phyloP scores from a whole-genome alignment of 176 grass and related monocot genomes.

The Panicum miliaceum region DNA sequence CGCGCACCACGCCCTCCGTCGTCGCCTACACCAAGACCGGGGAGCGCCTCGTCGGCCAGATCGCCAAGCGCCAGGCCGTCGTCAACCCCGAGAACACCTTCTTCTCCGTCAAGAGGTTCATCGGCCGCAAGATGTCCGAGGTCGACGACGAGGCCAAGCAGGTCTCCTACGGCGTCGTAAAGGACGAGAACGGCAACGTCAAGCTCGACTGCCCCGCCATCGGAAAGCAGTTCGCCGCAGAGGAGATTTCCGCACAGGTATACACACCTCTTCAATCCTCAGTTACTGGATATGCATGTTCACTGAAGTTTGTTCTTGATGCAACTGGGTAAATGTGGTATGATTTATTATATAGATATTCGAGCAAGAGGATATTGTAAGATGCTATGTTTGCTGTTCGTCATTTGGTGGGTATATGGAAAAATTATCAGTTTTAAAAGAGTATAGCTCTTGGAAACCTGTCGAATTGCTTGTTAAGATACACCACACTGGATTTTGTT shows the following conservation, averaged over 20 bases:
- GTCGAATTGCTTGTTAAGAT: not conserved
- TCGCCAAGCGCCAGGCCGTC: conserved; percentile 96
- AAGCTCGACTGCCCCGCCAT: conserved; percentile 99
- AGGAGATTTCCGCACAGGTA: conserved; percentile 98
- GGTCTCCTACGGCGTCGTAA: conserved; percentile 80
- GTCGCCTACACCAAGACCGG: conserved; percentile 91
- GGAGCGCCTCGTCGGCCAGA: conserved; percentile 88
- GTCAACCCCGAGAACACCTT: conserved; percentile 99
- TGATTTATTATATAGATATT: not conserved
- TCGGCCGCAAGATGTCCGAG: conserved; percentile 95
- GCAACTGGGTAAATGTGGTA: not conserved
- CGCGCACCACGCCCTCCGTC: conserved; percentile 91
- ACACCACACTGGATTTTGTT: not conserved
- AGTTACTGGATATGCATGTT: not conserved
- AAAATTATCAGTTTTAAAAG: not conserved
- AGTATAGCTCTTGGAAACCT: not conserved
- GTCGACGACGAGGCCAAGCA: conserved; percentile 98
- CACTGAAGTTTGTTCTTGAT: not conserved
- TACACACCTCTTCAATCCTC: not conserved
- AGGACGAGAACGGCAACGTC: conserved; percentile 95
- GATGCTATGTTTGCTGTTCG: not conserved
- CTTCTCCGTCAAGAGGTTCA: conserved; percentile 98
- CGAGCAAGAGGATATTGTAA: not conserved
- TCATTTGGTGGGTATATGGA: not conserved
- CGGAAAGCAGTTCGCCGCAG: conserved; percentile 94